Percentiles rank a stretch among this genome's conserved stretches.
These are phyloP conservation scores for Aspergillus brasiliensis DNA, from an alignment of 2,329 filamentous ascomycete genomes.

Conservation along the genomic window DNA sequence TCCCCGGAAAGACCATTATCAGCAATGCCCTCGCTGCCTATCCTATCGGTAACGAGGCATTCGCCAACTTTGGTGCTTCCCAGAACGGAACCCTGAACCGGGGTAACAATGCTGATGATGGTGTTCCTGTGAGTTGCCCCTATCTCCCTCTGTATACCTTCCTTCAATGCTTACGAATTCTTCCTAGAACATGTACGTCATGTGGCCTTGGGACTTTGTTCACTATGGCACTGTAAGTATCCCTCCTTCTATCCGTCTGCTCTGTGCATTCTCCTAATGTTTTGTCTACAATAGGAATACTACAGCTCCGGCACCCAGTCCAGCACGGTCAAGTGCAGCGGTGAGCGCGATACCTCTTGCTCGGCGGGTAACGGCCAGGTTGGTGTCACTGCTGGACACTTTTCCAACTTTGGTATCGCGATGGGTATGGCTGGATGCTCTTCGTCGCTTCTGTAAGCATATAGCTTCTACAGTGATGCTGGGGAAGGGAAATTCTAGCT, in stretches of 20 bases:
- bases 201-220: constrained; percentile 22
- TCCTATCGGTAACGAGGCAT: constrained; percentile 33
- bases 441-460: neutral
- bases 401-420: constrained; percentile 28
- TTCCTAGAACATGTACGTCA: constrained; percentile 30
- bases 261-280: neutral
- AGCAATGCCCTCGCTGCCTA: constrained; percentile 37
- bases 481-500: neutral
- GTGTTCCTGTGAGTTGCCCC: constrained; percentile 27
- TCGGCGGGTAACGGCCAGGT: constrained; percentile 31
- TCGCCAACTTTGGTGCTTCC: constrained; percentile 26
- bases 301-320: constrained; percentile 26
- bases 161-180: neutral
- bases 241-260: neutral
- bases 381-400: constrained; percentile 27
- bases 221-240: constrained; percentile 31
- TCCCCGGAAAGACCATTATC: constrained; percentile 30
- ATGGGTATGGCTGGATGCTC: constrained; percentile 25
- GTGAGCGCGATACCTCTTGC: constrained; percentile 29
- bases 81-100: constrained; percentile 29
- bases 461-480: neutral
- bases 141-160: fast-evolving
- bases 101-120: constrained; percentile 31
- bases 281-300: constrained; percentile 24
- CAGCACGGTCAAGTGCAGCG: constrained; percentile 23